phyloP scores from a whole-genome alignment of 2,329 filamentous ascomycete species.

The Purpureocillium lavendulum region DNA sequence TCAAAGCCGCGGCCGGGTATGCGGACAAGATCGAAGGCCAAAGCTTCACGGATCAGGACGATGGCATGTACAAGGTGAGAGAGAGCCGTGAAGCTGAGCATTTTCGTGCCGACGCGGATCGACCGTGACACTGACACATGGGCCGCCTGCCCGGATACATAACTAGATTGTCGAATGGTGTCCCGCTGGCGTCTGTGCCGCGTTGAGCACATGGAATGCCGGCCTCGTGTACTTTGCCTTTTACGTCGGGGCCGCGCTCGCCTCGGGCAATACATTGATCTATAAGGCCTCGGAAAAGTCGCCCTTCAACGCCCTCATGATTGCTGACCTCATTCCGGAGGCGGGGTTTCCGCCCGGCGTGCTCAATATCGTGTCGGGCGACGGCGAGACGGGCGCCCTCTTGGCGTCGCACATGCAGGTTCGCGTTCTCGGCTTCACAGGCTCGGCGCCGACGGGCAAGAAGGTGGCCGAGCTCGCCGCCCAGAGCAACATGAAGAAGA shows the following conservation, averaged over 20 bases:
- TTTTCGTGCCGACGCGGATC: not conserved
- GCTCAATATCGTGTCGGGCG: slow-evolving; percentile 64
- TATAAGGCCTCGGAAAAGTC: not conserved
- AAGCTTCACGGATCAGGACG: not conserved
- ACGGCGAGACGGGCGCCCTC: slow-evolving; percentile 57
- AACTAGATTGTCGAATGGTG: not conserved
- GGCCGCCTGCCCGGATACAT: too few species aligned
- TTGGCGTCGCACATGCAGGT: slow-evolving; percentile 61
- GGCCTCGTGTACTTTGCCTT: not conserved
- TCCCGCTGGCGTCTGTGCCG: not conserved
- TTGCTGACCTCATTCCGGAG: slow-evolving; percentile 52
- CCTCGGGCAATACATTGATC: not conserved
- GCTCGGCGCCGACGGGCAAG: slow-evolving; percentile 61
- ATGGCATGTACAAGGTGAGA: not conserved
- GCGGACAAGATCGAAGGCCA: not conserved
- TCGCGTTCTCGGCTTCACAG: slow-evolving; percentile 70
- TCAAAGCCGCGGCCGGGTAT: not conserved
- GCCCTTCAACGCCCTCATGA: slow-evolving; percentile 1
- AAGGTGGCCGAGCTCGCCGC: slow-evolving; percentile 67
- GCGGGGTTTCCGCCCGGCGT: slow-evolving; percentile 71
- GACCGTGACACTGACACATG: too few species aligned
- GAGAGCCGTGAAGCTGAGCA: not conserved
- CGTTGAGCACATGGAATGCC: not conserved
- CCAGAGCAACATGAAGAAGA: slow-evolving; percentile 54
- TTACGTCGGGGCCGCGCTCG: not conserved